Percentiles rank a stretch among this genome's conserved stretches.
Conservation (phyloP, 345 rosid species). For the Anastatica hierochuntica region DNA sequence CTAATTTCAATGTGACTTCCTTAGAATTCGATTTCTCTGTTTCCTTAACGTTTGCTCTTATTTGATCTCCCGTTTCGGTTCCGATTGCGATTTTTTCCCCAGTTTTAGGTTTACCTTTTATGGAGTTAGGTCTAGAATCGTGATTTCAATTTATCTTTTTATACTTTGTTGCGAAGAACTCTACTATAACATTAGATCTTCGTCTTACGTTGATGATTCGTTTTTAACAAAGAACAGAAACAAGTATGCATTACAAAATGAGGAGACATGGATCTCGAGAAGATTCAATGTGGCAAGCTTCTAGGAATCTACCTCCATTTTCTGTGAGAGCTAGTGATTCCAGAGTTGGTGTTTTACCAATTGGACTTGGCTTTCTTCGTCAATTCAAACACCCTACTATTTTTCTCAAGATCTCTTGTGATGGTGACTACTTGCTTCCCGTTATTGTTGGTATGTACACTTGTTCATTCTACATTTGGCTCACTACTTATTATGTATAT, state of each 20-base stretch:
- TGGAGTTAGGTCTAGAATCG: too few species aligned
- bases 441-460: conserved; percentile 63
- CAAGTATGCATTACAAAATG: conserved; percentile 31
- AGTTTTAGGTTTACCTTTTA: not conserved
- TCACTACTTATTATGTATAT: not conserved
- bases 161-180: too few species aligned
- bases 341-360: conserved; percentile 28
- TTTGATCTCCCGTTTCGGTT: not conserved
- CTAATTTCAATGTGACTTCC: too few species aligned
- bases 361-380: conserved; percentile 45
- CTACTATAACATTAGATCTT: too few species aligned
- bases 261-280: conserved; percentile 23
- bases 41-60: too few species aligned
- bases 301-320: conserved; percentile 1
- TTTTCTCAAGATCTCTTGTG: conserved; percentile 81
- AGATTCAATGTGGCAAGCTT: conserved; percentile 22
- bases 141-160: too few species aligned
- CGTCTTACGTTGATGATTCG: too few species aligned
- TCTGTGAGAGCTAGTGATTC: conserved; percentile 15
- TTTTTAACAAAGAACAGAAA: conserved; percentile 22
- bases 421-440: conserved; percentile 75
- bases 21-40: too few species aligned
- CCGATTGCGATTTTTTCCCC: not conserved
- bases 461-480: not conserved
- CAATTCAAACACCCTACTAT: conserved; percentile 71